Conservation (phyloP, 805 yeast genomes). For the Saturnispora saitoi region DNA sequence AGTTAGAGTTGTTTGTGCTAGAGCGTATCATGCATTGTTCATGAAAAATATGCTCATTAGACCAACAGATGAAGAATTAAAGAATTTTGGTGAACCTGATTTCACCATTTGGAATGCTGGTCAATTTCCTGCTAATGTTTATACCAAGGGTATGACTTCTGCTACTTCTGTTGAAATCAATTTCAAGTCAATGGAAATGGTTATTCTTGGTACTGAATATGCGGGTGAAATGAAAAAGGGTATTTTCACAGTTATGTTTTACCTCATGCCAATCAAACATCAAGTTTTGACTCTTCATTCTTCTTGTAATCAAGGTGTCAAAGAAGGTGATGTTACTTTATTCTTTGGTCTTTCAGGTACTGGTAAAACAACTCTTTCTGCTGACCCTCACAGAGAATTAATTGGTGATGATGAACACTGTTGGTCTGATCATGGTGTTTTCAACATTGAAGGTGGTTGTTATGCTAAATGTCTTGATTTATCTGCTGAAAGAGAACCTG, state of each 20-base stretch:
- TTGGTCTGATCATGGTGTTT: slow-evolving; percentile 97
- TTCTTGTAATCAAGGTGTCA: slow-evolving; percentile 83
- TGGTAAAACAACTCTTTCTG: slow-evolving; percentile 95
- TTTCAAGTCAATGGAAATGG: slow-evolving; percentile 98
- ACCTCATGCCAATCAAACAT: slow-evolving; percentile 93
- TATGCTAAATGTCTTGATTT: slow-evolving; percentile 95
- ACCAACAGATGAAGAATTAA: slow-evolving; percentile 85
- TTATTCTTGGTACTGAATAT: slow-evolving; percentile 95
- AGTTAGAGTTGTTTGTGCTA: slow-evolving; percentile 92
- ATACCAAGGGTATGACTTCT: slow-evolving; percentile 96
- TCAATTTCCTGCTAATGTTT: slow-evolving; percentile 95
- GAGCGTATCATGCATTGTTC: slow-evolving; percentile 96
- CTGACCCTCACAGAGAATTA: slow-evolving; percentile 86
- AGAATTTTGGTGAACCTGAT: slow-evolving; percentile 91
- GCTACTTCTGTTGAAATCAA: slow-evolving; percentile 92
- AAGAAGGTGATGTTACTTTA: slow-evolving; percentile 79
- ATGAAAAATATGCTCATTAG: slow-evolving; percentile 97
- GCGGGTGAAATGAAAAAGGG: slow-evolving; percentile 99
- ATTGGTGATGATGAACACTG: slow-evolving; percentile 99
- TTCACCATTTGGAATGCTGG: slow-evolving; percentile 98
- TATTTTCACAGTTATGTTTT: slow-evolving; percentile 97
- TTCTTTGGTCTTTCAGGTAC: slow-evolving; percentile 98
- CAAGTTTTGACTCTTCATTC: slow-evolving; percentile 90
- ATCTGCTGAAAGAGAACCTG: slow-evolving; percentile 90
- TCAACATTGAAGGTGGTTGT: slow-evolving; percentile 99